Conservation (phyloP, 164 flowering plant species). For the Buxus sempervirens region DNA sequence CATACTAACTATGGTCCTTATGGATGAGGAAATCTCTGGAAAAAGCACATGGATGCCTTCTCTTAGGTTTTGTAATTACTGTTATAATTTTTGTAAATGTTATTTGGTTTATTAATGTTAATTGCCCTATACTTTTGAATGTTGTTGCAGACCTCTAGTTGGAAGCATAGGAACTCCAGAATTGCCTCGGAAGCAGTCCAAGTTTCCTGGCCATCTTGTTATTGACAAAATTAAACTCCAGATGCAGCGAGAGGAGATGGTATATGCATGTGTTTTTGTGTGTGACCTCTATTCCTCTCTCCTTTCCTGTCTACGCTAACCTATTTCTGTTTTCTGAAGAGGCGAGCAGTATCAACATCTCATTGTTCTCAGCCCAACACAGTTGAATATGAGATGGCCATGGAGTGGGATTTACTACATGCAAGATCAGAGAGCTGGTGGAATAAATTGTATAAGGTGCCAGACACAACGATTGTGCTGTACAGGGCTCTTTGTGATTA, state of each 20-base stretch:
- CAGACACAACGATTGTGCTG: neutral
- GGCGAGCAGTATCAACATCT: constrained; percentile 66
- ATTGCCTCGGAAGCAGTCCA: constrained; percentile 23
- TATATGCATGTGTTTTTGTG: constrained; percentile 11
- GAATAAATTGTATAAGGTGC: constrained; percentile 53
- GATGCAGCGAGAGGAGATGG: constrained; percentile 49
- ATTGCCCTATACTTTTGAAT: neutral
- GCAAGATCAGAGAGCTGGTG: constrained; percentile 39
- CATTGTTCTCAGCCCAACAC: constrained; percentile 82
- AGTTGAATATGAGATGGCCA: constrained; percentile 72
- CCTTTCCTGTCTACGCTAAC: neutral
- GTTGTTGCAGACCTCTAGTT: constrained; percentile 52
- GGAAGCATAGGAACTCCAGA: constrained; percentile 31
- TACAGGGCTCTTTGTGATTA: neutral
- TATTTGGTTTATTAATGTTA: neutral
- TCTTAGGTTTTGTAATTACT: too few relatives aligned
- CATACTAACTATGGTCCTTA: neutral
- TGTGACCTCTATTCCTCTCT: neutral
- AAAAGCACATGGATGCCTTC: neutral
- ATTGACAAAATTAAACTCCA: constrained; percentile 42
- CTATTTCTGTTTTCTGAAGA: constrained; percentile 33
- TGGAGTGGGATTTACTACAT: constrained; percentile 64
- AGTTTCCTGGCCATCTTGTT: constrained; percentile 57
- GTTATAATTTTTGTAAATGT: neutral
- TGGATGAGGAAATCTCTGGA: neutral